phyloP scores from a whole-genome alignment of 495 filamentous ascomycete genomes.

The Lophiotrema nucula region DNA sequence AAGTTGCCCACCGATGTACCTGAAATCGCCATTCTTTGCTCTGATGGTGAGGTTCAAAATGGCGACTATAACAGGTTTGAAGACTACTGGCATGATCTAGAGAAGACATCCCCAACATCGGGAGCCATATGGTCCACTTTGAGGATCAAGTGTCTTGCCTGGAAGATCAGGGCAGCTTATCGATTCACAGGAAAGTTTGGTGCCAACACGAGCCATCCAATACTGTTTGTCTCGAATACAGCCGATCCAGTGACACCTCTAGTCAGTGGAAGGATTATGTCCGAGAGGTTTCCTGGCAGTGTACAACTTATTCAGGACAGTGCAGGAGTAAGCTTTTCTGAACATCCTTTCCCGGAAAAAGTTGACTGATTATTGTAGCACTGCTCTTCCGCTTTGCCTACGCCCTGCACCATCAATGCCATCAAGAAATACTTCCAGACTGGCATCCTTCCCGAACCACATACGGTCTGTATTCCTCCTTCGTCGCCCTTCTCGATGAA shows the following conservation, averaged over 20 bases:
- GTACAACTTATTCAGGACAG: slow-evolving; percentile 56
- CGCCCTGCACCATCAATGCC: slow-evolving; percentile 34
- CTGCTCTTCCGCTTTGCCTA: slow-evolving; percentile 32
- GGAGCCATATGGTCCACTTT: slow-evolving; percentile 62
- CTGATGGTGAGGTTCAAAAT: slow-evolving; percentile 52
- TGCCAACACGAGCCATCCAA: slow-evolving; percentile 52
- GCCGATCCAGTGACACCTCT: slow-evolving; percentile 59
- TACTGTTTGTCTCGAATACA: slow-evolving; percentile 56
- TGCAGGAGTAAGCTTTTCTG: slow-evolving; percentile 43
- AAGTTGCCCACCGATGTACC: slow-evolving; percentile 39
- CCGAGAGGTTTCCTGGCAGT: slow-evolving; percentile 51
- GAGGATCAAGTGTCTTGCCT: slow-evolving; percentile 48
- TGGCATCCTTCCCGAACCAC: slow-evolving; percentile 33
- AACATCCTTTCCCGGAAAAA: neutral
- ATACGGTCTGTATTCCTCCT: slow-evolving; percentile 30
- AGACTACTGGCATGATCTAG: slow-evolving; percentile 47
- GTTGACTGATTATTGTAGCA: slow-evolving; percentile 21
- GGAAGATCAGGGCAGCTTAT: slow-evolving; percentile 59
- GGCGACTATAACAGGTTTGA: slow-evolving; percentile 48
- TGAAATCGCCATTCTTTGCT: slow-evolving; percentile 60
- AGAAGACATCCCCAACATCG: slow-evolving; percentile 47
- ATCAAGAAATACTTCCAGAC: slow-evolving; percentile 39
- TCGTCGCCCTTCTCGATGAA: slow-evolving; percentile 14
- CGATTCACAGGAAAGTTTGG: slow-evolving; percentile 50
- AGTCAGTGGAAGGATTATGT: slow-evolving; percentile 49